Conservation (phyloP, 257 asterid species). For the Lavandula angustifolia region DNA sequence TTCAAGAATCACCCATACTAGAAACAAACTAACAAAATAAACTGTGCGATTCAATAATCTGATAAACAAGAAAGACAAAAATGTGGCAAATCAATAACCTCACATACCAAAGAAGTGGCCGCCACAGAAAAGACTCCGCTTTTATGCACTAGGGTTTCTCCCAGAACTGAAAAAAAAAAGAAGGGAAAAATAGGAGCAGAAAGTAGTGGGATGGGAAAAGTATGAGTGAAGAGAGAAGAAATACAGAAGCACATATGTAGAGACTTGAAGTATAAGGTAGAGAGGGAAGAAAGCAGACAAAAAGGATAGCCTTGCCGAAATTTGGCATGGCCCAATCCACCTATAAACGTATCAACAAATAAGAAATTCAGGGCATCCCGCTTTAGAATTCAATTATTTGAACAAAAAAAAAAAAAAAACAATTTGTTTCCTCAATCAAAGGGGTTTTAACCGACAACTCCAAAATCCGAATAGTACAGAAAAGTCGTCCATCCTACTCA, state of each 20-base stretch:
- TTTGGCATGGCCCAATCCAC: constrained; percentile 48
- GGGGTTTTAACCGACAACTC: constrained; percentile 41
- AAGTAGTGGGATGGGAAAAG: constrained; percentile 31
- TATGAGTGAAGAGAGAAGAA: constrained; percentile 61
- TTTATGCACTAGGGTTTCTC: constrained; percentile 36
- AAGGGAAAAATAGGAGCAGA: constrained; percentile 28
- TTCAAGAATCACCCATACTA: constrained; percentile 31
- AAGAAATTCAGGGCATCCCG: constrained; percentile 22
- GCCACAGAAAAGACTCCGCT: constrained; percentile 24
- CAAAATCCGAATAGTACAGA: constrained; percentile 14
- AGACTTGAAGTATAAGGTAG: constrained; percentile 47
- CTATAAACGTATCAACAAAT: constrained; percentile 22
- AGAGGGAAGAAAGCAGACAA: constrained; percentile 33
- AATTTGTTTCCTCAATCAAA: constrained; percentile 36
- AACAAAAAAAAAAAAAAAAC: not conserved
- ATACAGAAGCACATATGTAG: constrained; percentile 37
- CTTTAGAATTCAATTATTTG: constrained; percentile 28
- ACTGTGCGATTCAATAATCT: constrained; percentile 26
- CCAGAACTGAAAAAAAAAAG: constrained; percentile 32
- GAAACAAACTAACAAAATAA: constrained; percentile 17
- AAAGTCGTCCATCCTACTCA: constrained; percentile 31
- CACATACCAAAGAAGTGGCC: constrained; percentile 41
- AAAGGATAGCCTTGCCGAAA: constrained; percentile 43
- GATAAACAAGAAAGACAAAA: constrained; percentile 30
- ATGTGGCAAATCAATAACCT: constrained; percentile 30